A percentile compares a stretch with the other conserved stretches of the same genome.
These are phyloP conservation scores for Oropetium thomaeum DNA, from an alignment of 176 grass and related monocot genomes.

Conservation along the genomic window DNA sequence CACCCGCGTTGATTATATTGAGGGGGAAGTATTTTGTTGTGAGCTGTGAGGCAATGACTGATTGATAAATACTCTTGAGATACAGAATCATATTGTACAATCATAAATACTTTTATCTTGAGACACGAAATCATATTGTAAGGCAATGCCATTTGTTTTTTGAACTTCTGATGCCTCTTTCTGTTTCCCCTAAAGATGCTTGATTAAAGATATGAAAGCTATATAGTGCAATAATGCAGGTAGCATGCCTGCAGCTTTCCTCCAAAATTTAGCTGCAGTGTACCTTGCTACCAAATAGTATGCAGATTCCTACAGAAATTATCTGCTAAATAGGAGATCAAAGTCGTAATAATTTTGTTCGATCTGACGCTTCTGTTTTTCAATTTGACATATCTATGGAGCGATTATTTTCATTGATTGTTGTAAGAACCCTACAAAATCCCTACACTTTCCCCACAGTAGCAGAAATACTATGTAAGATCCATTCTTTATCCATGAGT, in stretches of 20 bases:
- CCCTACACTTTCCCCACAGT: not conserved
- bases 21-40: slow-evolving; percentile 2
- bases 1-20: not conserved
- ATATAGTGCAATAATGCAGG: not conserved
- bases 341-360: not conserved
- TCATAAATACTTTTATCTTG: not conserved
- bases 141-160: too few relatives aligned
- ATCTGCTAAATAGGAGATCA: not conserved
- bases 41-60: not conserved
- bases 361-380: not conserved
- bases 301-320: not conserved
- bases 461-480: not conserved
- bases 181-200: not conserved
- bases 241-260: not conserved
- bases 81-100: not conserved
- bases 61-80: not conserved
- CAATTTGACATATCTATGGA: not conserved
- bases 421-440: not conserved
- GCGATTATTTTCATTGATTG: not conserved
- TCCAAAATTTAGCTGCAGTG: not conserved
- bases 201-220: not conserved
- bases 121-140: too few relatives aligned
- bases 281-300: not conserved
- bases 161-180: not conserved
- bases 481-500: not conserved